Conservation (phyloP, 2,329 filamentous ascomycete genomes). For the Eutypa lata region DNA sequence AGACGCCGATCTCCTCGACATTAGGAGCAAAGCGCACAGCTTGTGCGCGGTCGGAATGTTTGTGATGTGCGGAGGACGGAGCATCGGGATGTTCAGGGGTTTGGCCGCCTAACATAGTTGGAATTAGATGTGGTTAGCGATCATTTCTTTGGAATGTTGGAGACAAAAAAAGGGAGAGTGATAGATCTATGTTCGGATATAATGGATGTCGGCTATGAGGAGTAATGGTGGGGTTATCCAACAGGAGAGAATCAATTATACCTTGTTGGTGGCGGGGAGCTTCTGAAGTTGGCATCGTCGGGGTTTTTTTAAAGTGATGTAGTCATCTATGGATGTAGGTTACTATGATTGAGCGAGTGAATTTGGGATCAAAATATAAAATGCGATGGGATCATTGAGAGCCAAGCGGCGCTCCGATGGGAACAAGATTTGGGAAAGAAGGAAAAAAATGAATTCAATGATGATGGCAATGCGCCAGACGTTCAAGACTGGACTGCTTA, state of each 20-base stretch:
- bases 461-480: not conserved
- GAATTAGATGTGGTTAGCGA: constrained; percentile 18
- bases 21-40: constrained; percentile 70
- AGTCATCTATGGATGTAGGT: not conserved
- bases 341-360: too few relatives aligned
- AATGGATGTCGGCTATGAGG: not conserved
- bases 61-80: constrained; percentile 5
- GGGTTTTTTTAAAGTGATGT: not conserved
- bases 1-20: constrained; percentile 64
- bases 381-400: too few relatives aligned
- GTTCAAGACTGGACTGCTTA: not conserved
- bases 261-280: not conserved
- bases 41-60: constrained; percentile 32
- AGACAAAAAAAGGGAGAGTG: not conserved
- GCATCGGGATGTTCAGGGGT: constrained; percentile 20
- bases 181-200: not conserved
- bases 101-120: constrained; percentile 12
- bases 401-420: too few relatives aligned
- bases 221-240: not conserved
- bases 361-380: too few relatives aligned
- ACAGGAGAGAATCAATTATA: not conserved
- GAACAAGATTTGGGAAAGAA: not conserved
- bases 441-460: not conserved
- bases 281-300: not conserved
- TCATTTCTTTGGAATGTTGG: not conserved